A percentile compares a stretch with the other conserved stretches of the same genome.
phyloP scores from a whole-genome alignment of 805 yeast genomes.

The Suhomyces sp. region DNA sequence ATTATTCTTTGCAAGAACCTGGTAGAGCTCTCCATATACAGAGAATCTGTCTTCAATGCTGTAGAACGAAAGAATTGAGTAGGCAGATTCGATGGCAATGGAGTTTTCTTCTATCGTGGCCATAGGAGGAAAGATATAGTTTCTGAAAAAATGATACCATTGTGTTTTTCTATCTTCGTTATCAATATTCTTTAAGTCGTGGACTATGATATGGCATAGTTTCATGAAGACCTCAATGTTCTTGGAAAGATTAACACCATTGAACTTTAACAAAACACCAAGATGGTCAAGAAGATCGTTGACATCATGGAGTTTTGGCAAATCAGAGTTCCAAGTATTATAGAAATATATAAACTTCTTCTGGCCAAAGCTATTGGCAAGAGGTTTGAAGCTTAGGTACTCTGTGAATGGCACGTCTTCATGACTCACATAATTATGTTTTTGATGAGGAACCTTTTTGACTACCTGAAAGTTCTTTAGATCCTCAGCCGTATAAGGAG shows the following conservation, averaged over 20 bases:
- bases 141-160: slow-evolving; percentile 63
- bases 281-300: slow-evolving; percentile 49
- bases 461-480: slow-evolving; percentile 19
- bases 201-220: slow-evolving; percentile 56
- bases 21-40: slow-evolving; percentile 75
- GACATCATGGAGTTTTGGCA: slow-evolving; percentile 35
- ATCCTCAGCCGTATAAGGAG: slow-evolving; percentile 19
- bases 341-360: slow-evolving; percentile 42
- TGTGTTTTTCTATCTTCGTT: slow-evolving; percentile 7
- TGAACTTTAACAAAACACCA: slow-evolving; percentile 47
- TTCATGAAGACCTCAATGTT: slow-evolving; percentile 50
- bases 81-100: slow-evolving; percentile 59
- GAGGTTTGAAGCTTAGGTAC: slow-evolving; percentile 32
- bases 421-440: slow-evolving; percentile 23
- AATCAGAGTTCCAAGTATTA: slow-evolving; percentile 43
- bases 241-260: slow-evolving; percentile 54
- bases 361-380: slow-evolving; percentile 17
- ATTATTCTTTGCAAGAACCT: slow-evolving; percentile 53
- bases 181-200: slow-evolving; percentile 28
- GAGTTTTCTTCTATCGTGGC: slow-evolving; percentile 54
- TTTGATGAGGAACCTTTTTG: slow-evolving; percentile 20
- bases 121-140: slow-evolving; percentile 63
- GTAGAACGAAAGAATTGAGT: slow-evolving; percentile 48
- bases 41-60: slow-evolving; percentile 66
- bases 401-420: slow-evolving; percentile 20